Conservation (phyloP, 192 early-diverging fungal genomes). For the Linnemannia hyalina region DNA sequence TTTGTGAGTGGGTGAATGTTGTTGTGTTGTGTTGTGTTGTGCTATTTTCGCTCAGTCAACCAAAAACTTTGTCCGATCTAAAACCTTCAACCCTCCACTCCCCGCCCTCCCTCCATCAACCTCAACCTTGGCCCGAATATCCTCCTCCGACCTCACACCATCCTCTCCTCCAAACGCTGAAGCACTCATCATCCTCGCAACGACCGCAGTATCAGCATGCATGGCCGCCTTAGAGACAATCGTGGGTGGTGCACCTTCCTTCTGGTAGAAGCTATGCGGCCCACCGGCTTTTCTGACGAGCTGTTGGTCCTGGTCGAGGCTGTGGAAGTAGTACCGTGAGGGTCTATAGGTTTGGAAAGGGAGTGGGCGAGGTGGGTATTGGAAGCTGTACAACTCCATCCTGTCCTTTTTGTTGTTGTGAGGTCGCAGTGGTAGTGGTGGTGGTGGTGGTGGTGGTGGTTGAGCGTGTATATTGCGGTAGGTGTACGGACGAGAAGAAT, state of each 20-base stretch:
- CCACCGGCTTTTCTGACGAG: neutral
- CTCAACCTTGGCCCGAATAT: neutral
- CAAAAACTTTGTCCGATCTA: slow-evolving; percentile 36
- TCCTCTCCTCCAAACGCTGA: neutral
- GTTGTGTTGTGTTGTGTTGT: neutral
- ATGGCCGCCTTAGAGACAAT: neutral
- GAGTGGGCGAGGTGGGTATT: slow-evolving; percentile 31
- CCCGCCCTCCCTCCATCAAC: neutral
- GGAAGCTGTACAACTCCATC: slow-evolving; percentile 47
- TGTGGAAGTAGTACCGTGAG: slow-evolving; percentile 36
- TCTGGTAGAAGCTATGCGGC: neutral
- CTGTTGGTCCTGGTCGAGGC: slow-evolving; percentile 24
- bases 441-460: neutral
- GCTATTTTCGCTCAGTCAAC: neutral
- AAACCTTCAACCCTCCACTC: slow-evolving; percentile 4
- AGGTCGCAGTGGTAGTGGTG: neutral
- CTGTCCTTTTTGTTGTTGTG: neutral
- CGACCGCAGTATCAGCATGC: neutral
- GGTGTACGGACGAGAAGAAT: no score
- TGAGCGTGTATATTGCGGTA: neutral
- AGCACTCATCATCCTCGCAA: neutral
- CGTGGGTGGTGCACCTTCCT: slow-evolving; percentile 18
- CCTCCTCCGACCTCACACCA: neutral
- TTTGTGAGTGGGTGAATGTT: no score
- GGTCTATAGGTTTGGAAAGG: slow-evolving; percentile 31